Percentiles rank a stretch among this genome's conserved stretches.
Evolutionary conservation across 2,329 filamentous ascomycete genomes (phyloP).

Genomic region (Fusarium solani-melongenae): DNA sequence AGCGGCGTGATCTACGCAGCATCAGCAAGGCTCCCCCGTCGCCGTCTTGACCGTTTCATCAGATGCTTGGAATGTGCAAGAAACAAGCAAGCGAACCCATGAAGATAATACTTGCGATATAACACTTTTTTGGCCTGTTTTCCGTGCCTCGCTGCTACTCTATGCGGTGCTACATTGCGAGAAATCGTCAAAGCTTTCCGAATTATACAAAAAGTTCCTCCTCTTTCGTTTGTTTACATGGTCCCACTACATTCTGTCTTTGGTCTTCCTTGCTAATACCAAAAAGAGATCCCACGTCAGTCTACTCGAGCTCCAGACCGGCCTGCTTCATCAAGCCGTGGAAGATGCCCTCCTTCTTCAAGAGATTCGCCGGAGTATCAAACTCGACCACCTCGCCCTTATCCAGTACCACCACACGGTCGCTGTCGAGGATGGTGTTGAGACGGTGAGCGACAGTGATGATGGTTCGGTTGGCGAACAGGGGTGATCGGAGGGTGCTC

Average conservation of each 20-base stretch:
- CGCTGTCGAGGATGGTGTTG: slow-evolving; percentile 91
- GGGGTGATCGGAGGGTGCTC: slow-evolving; percentile 68
- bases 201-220: slow-evolving; percentile 16
- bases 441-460: slow-evolving; percentile 98
- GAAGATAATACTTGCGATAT: background rate
- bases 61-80: background rate
- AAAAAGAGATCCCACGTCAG: background rate
- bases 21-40: slow-evolving; percentile 17
- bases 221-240: slow-evolving; percentile 5
- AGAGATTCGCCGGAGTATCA: slow-evolving; percentile 83
- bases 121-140: background rate
- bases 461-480: slow-evolving; percentile 92
- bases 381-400: slow-evolving; percentile 92
- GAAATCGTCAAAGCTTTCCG: background rate
- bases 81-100: background rate
- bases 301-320: slow-evolving; percentile 69
- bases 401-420: slow-evolving; percentile 93
- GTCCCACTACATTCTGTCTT: background rate
- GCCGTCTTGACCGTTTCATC: slow-evolving; percentile 3
- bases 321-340: slow-evolving; percentile 93
- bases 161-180: slow-evolving; percentile 5
- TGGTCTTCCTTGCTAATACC: background rate
- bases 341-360: slow-evolving; percentile 81
- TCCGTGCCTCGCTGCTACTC: slow-evolving; percentile 5
- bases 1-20: slow-evolving; percentile 2